Base-by-base conservation (phyloP, 495 filamentous ascomycete genomes). In the Friedmanniomyces endolithicus region DNA sequence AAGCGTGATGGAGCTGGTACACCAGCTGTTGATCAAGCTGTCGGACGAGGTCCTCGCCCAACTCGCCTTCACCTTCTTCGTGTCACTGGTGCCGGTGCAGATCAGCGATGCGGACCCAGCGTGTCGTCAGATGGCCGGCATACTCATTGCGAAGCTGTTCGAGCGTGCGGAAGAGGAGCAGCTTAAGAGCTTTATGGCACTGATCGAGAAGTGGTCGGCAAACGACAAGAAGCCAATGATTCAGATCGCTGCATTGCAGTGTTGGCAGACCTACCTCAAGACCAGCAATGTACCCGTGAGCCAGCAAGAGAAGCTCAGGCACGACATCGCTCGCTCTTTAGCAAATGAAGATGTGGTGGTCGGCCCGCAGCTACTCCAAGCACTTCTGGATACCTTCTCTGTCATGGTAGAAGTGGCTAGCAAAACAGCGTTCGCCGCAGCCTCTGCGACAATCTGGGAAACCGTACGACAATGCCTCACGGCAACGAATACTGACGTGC, bases 1-100 rank as follows among this genome's bases (percentile, higher is more conserved):
- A 58, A 95, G 88, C 0, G 83, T 95, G 23, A 85, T 98, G 78
- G 92, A 98, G 69, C 79, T 86, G 29, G 75, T 95, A 46, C 80
- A 96, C 64, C 73, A 90, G 47, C 70, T 98, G 16, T 69, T 95
- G 17, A 81, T 81, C 25, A 97, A 95, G 67, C 80, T 87, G 8
- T 81, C 83, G 7, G 79, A 86, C 19, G 83, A 88, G 29, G 75
- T 90, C 35, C 77, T 87, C 6, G 87, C 94, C 64, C 85, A 95
- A 51, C 78, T 95, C 31, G 71, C 88, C 3, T 79, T 75, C 24
- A 85, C 80, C 12, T 87, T 90, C 67, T 96, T 96, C 70, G 73
- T 90, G 17, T 88, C 90, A 0, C 67, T 98, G 17, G 79, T 95
- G 20, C 82, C 94, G 67, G 80, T 85, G 17, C 77, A 95, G 63